Evolutionary conservation across 139 green algal species (phyloP).

Genomic region (Tetradesmus obliquus): DNA sequence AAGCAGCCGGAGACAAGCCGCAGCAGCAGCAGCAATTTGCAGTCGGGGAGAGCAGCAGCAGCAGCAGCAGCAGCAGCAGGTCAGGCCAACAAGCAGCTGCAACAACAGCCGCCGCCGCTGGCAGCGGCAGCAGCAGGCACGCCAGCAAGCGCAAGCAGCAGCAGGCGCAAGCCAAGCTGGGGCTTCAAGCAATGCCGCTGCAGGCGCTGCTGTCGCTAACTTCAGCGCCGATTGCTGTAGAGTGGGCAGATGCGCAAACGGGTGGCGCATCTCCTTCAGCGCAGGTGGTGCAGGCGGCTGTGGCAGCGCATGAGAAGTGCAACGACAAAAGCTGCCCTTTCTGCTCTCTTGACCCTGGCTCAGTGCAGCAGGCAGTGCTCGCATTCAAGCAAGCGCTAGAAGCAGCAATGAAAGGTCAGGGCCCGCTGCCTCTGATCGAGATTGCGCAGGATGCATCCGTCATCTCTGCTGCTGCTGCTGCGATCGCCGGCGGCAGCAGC

Average conservation of each 20-base stretch:
- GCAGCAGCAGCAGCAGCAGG: neutral
- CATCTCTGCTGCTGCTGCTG: constrained; percentile 33
- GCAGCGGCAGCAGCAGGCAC: neutral
- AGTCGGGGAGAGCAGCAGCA: neutral
- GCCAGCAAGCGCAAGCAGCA: constrained; percentile 20
- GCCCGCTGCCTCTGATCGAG: constrained; percentile 31
- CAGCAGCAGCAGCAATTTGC: neutral
- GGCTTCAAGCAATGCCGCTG: constrained; percentile 16
- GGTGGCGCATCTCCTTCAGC: neutral
- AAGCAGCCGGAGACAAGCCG: neutral
- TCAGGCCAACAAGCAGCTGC: neutral
- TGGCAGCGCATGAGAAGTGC: constrained; percentile 44
- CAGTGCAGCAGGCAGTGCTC: constrained; percentile 34
- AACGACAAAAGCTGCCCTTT: constrained; percentile 42
- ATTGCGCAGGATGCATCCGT: constrained; percentile 29
- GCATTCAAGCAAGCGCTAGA: constrained; percentile 40
- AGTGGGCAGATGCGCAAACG: constrained; percentile 23
- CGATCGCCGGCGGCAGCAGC: constrained; percentile 26
- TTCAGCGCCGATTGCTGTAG: constrained; percentile 8
- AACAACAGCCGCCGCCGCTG: neutral
- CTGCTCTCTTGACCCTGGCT: constrained; percentile 36
- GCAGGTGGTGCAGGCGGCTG: constrained; percentile 38
- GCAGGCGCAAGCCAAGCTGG: constrained; percentile 14
- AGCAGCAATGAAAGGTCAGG: constrained; percentile 39
- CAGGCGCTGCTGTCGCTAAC: constrained; percentile 28